These are phyloP conservation scores for Ogataea glucozyma DNA, from an alignment of 805 yeast species.

Conservation along the genomic window DNA sequence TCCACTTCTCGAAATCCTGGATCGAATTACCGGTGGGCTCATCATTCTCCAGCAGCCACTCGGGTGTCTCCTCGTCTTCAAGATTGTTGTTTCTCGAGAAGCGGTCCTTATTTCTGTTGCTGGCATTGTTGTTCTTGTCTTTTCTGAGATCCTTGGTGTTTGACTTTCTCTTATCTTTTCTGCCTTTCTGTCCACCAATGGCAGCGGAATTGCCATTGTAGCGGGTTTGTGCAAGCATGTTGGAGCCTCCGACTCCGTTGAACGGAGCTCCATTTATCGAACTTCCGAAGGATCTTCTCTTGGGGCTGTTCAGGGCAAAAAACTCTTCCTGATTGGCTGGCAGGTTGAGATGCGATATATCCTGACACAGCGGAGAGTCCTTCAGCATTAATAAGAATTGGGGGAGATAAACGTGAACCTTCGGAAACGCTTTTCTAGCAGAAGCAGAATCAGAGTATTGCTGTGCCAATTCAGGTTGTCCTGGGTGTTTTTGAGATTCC, in stretches of 20 bases:
- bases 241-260: conserved; percentile 2
- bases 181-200: conserved; percentile 13
- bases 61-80: conserved; percentile 37
- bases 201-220: conserved; percentile 7
- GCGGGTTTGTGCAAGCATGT: conserved; percentile 10
- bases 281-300: conserved; percentile 46
- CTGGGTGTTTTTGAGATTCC: conserved; percentile 5
- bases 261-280: no score
- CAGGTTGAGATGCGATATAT: conserved; percentile 36
- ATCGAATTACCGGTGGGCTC: conserved; percentile 49
- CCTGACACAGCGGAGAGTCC: conserved; percentile 38
- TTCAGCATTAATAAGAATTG: conserved; percentile 37
- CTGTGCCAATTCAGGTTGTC: neutral
- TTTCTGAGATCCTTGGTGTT: conserved; percentile 15
- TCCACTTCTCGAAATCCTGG: conserved; percentile 62
- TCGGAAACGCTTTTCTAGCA: conserved; percentile 4
- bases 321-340: conserved; percentile 39
- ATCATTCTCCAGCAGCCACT: conserved; percentile 41
- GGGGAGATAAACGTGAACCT: conserved; percentile 26
- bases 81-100: conserved; percentile 10
- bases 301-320: conserved; percentile 13
- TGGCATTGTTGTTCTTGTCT: conserved; percentile 9
- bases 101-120: conserved; percentile 26
- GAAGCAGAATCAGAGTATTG: neutral
- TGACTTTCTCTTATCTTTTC: conserved; percentile 22